Evolutionary conservation across 202 grass and related monocot genomes (phyloP), one percentile per base, ranked within the genome.

Genomic region (Cymbopogon flexuosus): DNA sequence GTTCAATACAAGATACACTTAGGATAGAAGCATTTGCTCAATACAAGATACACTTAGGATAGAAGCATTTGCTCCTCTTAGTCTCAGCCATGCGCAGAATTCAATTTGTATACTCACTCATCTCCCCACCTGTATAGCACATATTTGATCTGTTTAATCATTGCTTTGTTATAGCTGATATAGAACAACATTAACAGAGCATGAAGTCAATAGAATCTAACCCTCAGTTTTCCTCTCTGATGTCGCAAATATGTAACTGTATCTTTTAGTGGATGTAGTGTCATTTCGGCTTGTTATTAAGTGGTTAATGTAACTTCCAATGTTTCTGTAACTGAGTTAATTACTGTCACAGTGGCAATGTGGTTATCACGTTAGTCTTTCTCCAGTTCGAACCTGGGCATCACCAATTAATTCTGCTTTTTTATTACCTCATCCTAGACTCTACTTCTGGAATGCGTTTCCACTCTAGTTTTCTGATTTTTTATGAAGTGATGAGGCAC

Each of bases 311-410:
- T 51, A 27, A 69, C 8, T 5, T 4, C 0, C 2, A 0, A 18
- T 1, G 2, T 0, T 5, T 18, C 0, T 54, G 2, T 74, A 82
- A 33, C 31, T 33, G 2, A 52, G 0, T 24, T 60, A 80, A 71
- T 40, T 49, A 10, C 12, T 6, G 0, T 22, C 27, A 36, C 0
- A 7, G 8, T 24, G 90, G 84, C 85, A 78, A 78, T 90, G 86
- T 91, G 79, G 89, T 90, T 68, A 79, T 79, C 76, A 79, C 77
- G 63, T 68, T 79, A 79, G 62, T 79, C 62, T 66, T 31, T 79
- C 45, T 46, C 46, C 76, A 79, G 62, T 79, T 67, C 45, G 43
- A 79, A 46, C 62, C 62, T 79, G 76, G 45, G 31, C 62, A 68
- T 62, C 76, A 79, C 76, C 62, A 79, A 54, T 23, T 10, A 15